These are phyloP conservation scores for Populus nigra DNA, from an alignment of 345 rosid species.

Conservation along the genomic window DNA sequence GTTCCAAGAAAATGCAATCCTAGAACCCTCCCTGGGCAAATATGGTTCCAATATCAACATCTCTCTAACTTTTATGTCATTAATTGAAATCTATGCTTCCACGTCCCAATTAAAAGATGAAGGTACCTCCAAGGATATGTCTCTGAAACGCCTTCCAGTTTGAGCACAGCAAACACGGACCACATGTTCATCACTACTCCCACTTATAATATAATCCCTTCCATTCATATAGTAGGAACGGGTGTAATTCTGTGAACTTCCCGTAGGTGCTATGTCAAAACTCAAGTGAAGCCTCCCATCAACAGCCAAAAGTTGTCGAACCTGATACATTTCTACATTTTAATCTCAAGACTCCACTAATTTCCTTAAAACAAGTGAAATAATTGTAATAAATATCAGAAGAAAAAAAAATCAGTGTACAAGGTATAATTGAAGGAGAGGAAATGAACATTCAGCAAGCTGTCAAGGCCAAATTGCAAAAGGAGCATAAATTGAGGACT, in stretches of 20 bases:
- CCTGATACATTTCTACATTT: constrained; percentile 46
- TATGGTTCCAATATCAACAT: background rate
- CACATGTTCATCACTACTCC: constrained; percentile 86
- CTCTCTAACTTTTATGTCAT: background rate
- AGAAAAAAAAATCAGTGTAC: background rate
- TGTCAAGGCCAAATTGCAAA: background rate
- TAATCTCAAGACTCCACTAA: constrained; percentile 2
- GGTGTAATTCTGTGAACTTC: constrained; percentile 84
- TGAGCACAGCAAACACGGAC: constrained; percentile 94
- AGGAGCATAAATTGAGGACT: background rate
- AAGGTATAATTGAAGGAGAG: background rate
- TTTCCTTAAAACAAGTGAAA: background rate
- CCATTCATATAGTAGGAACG: constrained; percentile 95
- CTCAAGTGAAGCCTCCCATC: constrained; percentile 82
- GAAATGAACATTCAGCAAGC: background rate
- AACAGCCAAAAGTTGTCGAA: constrained; percentile 77
- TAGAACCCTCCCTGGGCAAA: background rate
- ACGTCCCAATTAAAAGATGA: background rate
- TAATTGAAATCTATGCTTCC: background rate
- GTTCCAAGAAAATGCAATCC: background rate
- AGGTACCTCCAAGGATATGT: constrained; percentile 80
- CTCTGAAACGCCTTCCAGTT: constrained; percentile 95
- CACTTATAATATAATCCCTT: constrained; percentile 83
- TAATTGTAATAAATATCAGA: background rate
- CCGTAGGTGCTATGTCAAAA: constrained; percentile 67